A percentile compares a stretch with the other conserved stretches of the same genome.
Conservation (phyloP, 169 alveolate genomes). For the Plasmodium adleri region DNA sequence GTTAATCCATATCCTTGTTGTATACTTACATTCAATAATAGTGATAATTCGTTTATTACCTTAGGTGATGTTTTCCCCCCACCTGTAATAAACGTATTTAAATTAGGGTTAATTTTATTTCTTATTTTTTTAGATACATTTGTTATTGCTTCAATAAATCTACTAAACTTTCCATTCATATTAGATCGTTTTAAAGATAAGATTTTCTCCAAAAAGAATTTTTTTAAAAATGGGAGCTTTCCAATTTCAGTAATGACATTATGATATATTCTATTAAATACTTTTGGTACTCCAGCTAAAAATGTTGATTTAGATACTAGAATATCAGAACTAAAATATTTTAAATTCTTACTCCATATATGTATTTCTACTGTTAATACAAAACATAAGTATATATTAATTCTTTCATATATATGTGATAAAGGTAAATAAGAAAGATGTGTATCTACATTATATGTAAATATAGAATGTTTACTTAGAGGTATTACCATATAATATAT, state of each 20-base stretch:
- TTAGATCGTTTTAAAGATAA: background rate
- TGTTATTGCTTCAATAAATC: slow-evolving; percentile 3
- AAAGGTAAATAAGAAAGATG: slow-evolving; percentile 95
- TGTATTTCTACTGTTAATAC: slow-evolving; percentile 15
- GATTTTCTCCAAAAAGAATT: slow-evolving; percentile 7
- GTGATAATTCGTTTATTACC: slow-evolving; percentile 26
- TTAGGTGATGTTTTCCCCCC: slow-evolving; percentile 60
- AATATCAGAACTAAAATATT: slow-evolving; percentile 5
- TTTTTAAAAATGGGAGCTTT: slow-evolving; percentile 21
- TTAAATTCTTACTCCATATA: slow-evolving; percentile 42
- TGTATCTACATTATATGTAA: background rate
- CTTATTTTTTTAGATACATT: slow-evolving; percentile 41
- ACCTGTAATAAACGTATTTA: slow-evolving; percentile 15
- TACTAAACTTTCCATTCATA: slow-evolving; percentile 1
- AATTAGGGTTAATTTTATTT: slow-evolving; percentile 35
- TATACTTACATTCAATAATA: slow-evolving; percentile 8
- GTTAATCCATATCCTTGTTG: slow-evolving; percentile 73
- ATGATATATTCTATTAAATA: slow-evolving; percentile 29
- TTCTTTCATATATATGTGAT: slow-evolving; percentile 96
- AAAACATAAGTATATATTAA: slow-evolving; percentile 75
- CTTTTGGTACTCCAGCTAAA: slow-evolving; percentile 58
- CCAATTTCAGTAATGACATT: slow-evolving; percentile 15
- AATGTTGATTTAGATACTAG: background rate
- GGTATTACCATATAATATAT: slow-evolving; percentile 26
- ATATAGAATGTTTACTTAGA: background rate